Base-by-base conservation (phyloP, 768 basidiomycete species). In the Lepiota venenata region DNA sequence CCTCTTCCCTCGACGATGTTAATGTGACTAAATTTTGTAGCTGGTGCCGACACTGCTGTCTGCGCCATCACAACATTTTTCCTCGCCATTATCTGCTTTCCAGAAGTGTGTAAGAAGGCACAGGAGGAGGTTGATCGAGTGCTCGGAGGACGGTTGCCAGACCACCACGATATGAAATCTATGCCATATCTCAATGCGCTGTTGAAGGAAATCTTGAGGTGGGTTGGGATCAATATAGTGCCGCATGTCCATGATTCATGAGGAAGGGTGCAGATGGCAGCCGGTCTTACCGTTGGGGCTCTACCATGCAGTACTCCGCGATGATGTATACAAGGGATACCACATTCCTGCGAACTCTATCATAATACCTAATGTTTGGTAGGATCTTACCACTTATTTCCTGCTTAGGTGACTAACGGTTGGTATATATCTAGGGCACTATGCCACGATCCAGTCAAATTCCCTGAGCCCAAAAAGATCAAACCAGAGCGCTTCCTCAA, bases 401-500 rank as follows among this genome's bases (percentile, higher is more conserved):
- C 39, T 21, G 2, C 4, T 9, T 37, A 8, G 20, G 27, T 27
- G 11, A 20, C 8, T 8, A 22, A 5, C 40, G 14, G 32, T 16
- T 6, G 41, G 14, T 75, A 83, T 37, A 32, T 32, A 32, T 60
- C 69, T 69, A 47, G 61, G 57, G 2, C 48, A 25, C 68, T 68
- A 42, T 82, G 77, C 66, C 71, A 73, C 9, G 70, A 81, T 43
- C 72, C 82, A 3, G 71, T 68, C 46, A 66, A 74, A 51, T 83
- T 74, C 59, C 62, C 72, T 8, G 63, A 81, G 25, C 77, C 82
- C 14, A 65, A 76, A 6, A 57, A 47, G 32, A 82, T 83, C 64
- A 63, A 61, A 21, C 83, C 83, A 2, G 77, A 82, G 41, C 74
- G 83, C 42, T 80, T 77, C 62, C 57, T 75, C 43, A 68, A 74